Conservation (phyloP, 148 eudicot genomes). For the Cornus florida region DNA sequence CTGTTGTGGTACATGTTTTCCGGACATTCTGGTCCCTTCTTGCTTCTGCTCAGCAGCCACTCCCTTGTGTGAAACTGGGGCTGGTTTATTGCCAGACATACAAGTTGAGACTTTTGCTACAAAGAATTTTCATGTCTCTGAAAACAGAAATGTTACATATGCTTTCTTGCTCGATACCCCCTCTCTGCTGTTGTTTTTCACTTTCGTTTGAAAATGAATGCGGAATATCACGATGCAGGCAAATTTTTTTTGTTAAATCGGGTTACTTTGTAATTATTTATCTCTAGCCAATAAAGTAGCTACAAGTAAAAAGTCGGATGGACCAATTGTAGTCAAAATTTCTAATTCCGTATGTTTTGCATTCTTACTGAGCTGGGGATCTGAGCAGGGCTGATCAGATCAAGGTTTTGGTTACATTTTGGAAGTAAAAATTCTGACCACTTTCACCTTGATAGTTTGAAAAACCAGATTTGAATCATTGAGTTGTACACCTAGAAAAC, state of each 20-base stretch:
- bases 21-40: background rate
- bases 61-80: background rate
- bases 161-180: background rate
- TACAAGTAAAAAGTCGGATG: too few relatives aligned
- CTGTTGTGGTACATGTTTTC: background rate
- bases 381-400: too few relatives aligned
- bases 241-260: background rate
- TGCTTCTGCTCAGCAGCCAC: background rate
- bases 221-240: background rate
- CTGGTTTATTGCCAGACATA: background rate
- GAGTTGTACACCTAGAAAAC: too few relatives aligned
- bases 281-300: too few relatives aligned
- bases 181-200: background rate
- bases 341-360: too few relatives aligned
- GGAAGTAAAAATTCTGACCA: too few relatives aligned
- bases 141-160: conserved; percentile 12
- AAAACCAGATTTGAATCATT: too few relatives aligned
- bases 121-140: conserved; percentile 9
- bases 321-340: too few relatives aligned
- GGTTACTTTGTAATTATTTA: background rate
- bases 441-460: too few relatives aligned
- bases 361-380: too few relatives aligned
- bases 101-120: background rate
- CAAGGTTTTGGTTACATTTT: too few relatives aligned
- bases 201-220: background rate